Evolutionary conservation across 352 stramenopile species (phyloP), one percentile per base, ranked within the genome.

Genomic region (Peronosclerospora sorghi): DNA sequence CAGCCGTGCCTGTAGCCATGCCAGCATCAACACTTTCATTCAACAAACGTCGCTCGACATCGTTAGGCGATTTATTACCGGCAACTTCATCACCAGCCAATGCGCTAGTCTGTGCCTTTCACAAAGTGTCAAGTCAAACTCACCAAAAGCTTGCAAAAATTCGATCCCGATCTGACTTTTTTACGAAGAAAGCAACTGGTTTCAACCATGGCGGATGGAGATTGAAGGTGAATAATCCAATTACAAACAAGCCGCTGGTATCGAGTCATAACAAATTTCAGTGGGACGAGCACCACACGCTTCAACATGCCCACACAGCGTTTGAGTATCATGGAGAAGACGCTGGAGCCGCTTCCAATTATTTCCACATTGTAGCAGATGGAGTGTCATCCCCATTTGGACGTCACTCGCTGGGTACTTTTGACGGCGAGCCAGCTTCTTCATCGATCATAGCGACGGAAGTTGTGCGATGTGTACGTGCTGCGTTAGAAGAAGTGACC

Each of bases 291-390:
- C 23, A 63, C 21, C 40, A 62, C 27, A 23, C 44, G 21, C 45
- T 83, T 42, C 63, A 73, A 42, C 75, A 75, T 23, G 76, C 65
- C 3, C 46, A 61, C 6, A 54, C 56, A 1, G 23, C 27, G 10
- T 73, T 79, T 38, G 65, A 71, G 49, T 68, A 56, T 29, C 78
- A 90, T 43, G 67, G 71, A 26, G 78, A 90, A 70, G 78, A 90
- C 56, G 75, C 69, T 3, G 65, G 72, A n/a, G 66, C 57, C 2
- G 47, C 52, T 4, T 64, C 62, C 7, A 58, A 28, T 17, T 85
- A 78, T 54, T 87, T 78, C 47, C 78, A 90, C 56, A 73, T 90
- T 51, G 71, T 90, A 2, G 71, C 78, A 10, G 78, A 87, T 49
- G 78, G 78, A 9, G 72, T 86, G 20, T 85, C 70, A 40, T 72